A percentile compares a stretch with the other conserved stretches of the same genome.
Evolutionary conservation across 2,329 filamentous ascomycete genomes (phyloP).

Genomic region (Talaromyces islandicus): DNA sequence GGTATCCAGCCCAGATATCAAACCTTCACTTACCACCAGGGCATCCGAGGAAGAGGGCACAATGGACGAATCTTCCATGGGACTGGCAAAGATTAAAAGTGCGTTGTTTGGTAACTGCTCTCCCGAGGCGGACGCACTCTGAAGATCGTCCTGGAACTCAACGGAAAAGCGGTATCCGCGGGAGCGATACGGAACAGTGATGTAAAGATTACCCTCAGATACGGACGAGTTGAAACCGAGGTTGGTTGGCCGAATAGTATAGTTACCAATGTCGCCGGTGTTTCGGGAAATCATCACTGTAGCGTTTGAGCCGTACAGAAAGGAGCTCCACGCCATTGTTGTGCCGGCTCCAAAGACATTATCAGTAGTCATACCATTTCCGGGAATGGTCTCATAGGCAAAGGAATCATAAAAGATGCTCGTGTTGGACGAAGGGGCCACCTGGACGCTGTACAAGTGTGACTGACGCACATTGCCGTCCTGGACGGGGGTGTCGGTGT

Average conservation of each 20-base stretch:
- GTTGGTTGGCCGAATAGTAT: conserved; percentile 15
- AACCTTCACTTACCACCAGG: background rate
- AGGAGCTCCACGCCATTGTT: background rate
- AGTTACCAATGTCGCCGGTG: conserved; percentile 14
- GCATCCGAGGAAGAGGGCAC: background rate
- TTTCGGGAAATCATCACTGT: background rate
- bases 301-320: background rate
- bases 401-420: conserved; percentile 26
- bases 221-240: background rate
- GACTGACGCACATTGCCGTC: conserved; percentile 19
- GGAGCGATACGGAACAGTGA: background rate
- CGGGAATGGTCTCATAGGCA: conserved; percentile 31
- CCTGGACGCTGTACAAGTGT: conserved; percentile 16
- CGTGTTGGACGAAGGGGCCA: conserved; percentile 7
- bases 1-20: conserved; percentile 9
- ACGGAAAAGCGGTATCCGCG: conserved; percentile 3
- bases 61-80: background rate
- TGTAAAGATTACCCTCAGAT: background rate
- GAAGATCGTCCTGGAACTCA: conserved; percentile 1
- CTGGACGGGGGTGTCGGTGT: conserved; percentile 15
- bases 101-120: background rate
- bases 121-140: background rate
- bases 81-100: conserved; percentile 2
- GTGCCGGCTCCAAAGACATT: background rate
- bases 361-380: conserved; percentile 22